Evolutionary conservation across 2,329 filamentous ascomycete genomes (phyloP).

Genomic region (Fusarium humuli): DNA sequence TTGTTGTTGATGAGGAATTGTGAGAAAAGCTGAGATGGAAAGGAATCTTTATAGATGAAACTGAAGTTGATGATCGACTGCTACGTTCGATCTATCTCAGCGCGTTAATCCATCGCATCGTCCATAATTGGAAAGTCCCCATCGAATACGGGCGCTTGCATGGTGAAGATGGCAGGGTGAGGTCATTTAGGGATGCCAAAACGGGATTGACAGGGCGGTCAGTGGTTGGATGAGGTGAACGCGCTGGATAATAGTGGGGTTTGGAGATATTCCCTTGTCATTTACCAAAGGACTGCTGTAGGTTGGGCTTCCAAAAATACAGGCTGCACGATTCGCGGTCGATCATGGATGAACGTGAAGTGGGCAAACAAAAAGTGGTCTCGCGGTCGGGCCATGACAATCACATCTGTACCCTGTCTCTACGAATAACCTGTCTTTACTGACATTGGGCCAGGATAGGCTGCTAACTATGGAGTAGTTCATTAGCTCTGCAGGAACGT

Average conservation of each 20-base stretch:
- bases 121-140: conserved; percentile 18
- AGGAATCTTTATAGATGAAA: conserved; percentile 25
- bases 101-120: conserved; percentile 7
- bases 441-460: conserved; percentile 7
- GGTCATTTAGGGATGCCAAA: conserved; percentile 20
- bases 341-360: conserved; percentile 19
- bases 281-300: neutral
- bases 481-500: conserved; percentile 10
- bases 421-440: neutral
- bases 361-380: conserved; percentile 8
- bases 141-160: conserved; percentile 35
- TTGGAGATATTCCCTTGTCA: neutral
- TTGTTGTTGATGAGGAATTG: conserved; percentile 8
- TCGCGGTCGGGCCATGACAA: neutral
- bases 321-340: conserved; percentile 6
- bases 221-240: conserved; percentile 32
- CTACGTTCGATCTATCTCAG: neutral
- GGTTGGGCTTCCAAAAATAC: conserved; percentile 25
- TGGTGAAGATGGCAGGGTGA: conserved; percentile 29
- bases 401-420: neutral
- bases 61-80: neutral
- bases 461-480: neutral
- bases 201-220: conserved; percentile 24
- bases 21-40: conserved; percentile 3
- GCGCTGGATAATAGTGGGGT: conserved; percentile 13